These are phyloP conservation scores for Zygosaccharomyces siamensis DNA, from an alignment of 805 yeast genomes.

Conservation along the genomic window DNA sequence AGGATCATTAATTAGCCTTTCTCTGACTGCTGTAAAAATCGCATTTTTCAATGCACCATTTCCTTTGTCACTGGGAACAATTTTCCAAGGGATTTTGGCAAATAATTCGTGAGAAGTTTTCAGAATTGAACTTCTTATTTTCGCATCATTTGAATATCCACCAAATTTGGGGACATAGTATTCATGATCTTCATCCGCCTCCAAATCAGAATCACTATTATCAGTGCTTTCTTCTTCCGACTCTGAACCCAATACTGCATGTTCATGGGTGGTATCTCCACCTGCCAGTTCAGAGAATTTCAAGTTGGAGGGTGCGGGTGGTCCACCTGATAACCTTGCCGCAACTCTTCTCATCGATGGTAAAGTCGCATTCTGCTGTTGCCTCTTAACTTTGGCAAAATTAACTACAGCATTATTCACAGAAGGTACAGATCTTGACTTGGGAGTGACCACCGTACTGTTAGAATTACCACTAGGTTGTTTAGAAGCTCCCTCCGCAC, in stretches of 20 bases:
- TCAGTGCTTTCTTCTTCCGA: constrained; percentile 9
- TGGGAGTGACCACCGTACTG: constrained; percentile 34
- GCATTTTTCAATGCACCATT: constrained; percentile 90
- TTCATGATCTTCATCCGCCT: constrained; percentile 15
- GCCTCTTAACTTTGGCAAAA: constrained; percentile 29
- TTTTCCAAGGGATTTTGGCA: constrained; percentile 62
- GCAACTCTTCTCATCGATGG: constrained; percentile 35
- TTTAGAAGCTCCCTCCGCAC: constrained; percentile 20
- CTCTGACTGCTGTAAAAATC: constrained; percentile 51
- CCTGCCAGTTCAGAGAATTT: constrained; percentile 13
- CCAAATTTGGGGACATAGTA: constrained; percentile 51
- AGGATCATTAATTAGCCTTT: constrained; percentile 36
- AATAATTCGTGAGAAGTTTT: constrained; percentile 37
- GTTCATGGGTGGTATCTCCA: constrained; percentile 6
- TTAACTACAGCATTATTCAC: constrained; percentile 28
- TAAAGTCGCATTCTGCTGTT: constrained; percentile 24
- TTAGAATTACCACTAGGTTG: constrained; percentile 12
- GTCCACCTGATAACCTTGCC: constrained; percentile 12
- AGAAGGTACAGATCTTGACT: constrained; percentile 34
- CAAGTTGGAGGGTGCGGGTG: constrained; percentile 15
- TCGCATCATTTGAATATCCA: constrained; percentile 63
- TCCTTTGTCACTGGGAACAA: constrained; percentile 66
- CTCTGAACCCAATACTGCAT: constrained; percentile 11
- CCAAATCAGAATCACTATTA: constrained; percentile 24
- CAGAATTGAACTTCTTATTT: constrained; percentile 39